phyloP scores from a whole-genome alignment of 2,329 filamentous ascomycete genomes.

The Colletotrichum shisoi region DNA sequence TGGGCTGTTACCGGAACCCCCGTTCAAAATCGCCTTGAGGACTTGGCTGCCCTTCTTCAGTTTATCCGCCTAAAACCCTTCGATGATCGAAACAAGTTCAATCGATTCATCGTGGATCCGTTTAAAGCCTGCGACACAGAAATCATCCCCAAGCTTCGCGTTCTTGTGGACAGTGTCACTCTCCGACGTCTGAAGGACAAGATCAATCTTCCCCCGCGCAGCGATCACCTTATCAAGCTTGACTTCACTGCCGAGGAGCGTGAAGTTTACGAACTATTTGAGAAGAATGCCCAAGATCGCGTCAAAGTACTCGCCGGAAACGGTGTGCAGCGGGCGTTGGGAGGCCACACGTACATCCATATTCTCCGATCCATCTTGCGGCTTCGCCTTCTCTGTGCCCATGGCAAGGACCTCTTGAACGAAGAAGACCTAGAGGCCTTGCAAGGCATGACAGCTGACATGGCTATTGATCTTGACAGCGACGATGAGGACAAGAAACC shows the following conservation, averaged over 20 bases:
- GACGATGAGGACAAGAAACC: constrained; percentile 67
- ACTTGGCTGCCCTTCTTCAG: constrained; percentile 84
- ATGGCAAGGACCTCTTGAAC: constrained; percentile 89
- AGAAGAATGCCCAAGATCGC: constrained; percentile 79
- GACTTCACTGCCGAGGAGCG: constrained; percentile 79
- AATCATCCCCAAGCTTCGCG: constrained; percentile 82
- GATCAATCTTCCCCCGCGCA: constrained; percentile 79
- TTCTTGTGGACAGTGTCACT: constrained; percentile 94
- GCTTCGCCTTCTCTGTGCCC: constrained; percentile 87
- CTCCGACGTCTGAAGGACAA: constrained; percentile 90
- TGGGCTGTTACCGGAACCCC: constrained; percentile 99
- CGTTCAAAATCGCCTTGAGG: constrained; percentile 91
- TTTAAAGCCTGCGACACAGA: constrained; percentile 88
- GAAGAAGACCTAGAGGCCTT: constrained; percentile 82
- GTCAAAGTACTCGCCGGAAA: constrained; percentile 74
- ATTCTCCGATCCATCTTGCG: constrained; percentile 91
- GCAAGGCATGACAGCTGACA: constrained; percentile 81
- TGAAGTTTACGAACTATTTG: constrained; percentile 83
- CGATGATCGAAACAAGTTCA: constrained; percentile 77
- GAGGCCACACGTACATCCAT: constrained; percentile 89
- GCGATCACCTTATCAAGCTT: constrained; percentile 76
- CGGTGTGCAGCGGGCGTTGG: constrained; percentile 68
- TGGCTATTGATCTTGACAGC: constrained; percentile 88
- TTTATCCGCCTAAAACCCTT: constrained; percentile 89
- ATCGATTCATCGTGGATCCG: constrained; percentile 79